phyloP scores from a whole-genome alignment of 2,329 filamentous ascomycete genomes.

The Aspergillus puulaauensis region DNA sequence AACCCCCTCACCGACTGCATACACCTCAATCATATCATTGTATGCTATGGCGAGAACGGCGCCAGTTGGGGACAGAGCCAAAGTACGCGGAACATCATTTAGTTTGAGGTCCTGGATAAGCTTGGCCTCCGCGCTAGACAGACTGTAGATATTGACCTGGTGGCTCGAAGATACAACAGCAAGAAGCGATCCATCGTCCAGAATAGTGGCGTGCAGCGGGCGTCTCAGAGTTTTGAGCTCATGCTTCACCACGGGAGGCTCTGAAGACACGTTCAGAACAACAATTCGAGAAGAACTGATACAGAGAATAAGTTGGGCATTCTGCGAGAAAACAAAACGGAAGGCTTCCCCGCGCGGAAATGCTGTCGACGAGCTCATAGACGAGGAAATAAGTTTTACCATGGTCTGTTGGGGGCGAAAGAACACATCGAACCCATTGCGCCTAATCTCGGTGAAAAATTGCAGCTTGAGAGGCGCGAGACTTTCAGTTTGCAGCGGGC shows the following conservation, averaged over 20 bases:
- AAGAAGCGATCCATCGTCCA: constrained; percentile 72
- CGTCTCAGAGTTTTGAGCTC: constrained; percentile 78
- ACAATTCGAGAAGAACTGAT: constrained; percentile 85
- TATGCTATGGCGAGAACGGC: constrained; percentile 82
- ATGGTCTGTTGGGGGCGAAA: constrained; percentile 68
- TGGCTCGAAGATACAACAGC: constrained; percentile 80
- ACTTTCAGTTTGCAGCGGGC: constrained; percentile 41
- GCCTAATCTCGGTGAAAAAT: constrained; percentile 70
- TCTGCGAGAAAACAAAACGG: constrained; percentile 76
- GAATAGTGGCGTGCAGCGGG: constrained; percentile 73
- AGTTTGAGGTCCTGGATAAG: constrained; percentile 73
- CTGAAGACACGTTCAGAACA: constrained; percentile 66
- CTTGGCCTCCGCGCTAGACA: constrained; percentile 63
- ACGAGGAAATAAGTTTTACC: constrained; percentile 78
- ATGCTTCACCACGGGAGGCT: constrained; percentile 64
- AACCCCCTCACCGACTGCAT: constrained; percentile 66
- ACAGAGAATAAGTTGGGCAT: constrained; percentile 71
- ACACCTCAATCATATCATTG: constrained; percentile 84
- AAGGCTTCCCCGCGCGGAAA: constrained; percentile 82
- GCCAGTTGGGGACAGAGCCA: constrained; percentile 78
- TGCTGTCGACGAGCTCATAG: constrained; percentile 76
- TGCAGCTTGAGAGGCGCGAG: constrained; percentile 62
- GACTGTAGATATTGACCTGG: constrained; percentile 81
- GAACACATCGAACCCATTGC: constrained; percentile 76
- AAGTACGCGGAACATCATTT: constrained; percentile 73